Conservation (phyloP, 768 basidiomycete genomes). For the Podaxis sp. region DNA sequence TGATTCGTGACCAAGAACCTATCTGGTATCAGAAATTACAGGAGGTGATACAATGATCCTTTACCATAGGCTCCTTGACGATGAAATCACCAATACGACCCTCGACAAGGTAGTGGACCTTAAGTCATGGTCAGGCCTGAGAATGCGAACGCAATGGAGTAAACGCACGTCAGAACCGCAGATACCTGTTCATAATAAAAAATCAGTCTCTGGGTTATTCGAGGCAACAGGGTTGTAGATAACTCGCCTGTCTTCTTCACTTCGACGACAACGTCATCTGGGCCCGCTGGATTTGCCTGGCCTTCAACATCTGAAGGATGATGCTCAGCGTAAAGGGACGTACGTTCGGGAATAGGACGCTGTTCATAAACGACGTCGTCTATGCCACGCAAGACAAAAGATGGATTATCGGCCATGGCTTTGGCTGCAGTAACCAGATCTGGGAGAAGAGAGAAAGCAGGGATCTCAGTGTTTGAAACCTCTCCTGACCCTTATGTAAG, state of each 20-base stretch:
- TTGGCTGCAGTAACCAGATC: not conserved
- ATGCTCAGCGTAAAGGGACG: conserved; percentile 14
- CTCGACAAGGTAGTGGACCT: conserved; percentile 79
- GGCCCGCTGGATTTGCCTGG: conserved; percentile 40
- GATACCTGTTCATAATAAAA: conserved; percentile 51
- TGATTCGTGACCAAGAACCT: conserved; percentile 95
- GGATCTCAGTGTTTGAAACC: not conserved
- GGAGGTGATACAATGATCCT: conserved; percentile 1
- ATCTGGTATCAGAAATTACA: conserved; percentile 1
- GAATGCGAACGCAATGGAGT: conserved; percentile 1
- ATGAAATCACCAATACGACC: conserved; percentile 79
- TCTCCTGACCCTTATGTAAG: not conserved
- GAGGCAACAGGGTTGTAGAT: not conserved
- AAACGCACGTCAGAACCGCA: conserved; percentile 79
- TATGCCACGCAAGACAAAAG: conserved; percentile 71
- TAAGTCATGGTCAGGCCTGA: not conserved
- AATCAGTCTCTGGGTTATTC: not conserved
- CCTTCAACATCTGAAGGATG: not conserved
- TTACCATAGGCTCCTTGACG: conserved; percentile 77
- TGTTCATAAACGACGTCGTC: conserved; percentile 69
- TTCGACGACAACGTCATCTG: conserved; percentile 78
- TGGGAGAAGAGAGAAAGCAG: conserved; percentile 11
- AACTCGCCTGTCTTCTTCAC: conserved; percentile 85
- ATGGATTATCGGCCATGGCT: conserved; percentile 69
- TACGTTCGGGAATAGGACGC: conserved; percentile 70